These are phyloP conservation scores for Corchorus olitorius DNA, from an alignment of 345 rosid species.

Conservation along the genomic window DNA sequence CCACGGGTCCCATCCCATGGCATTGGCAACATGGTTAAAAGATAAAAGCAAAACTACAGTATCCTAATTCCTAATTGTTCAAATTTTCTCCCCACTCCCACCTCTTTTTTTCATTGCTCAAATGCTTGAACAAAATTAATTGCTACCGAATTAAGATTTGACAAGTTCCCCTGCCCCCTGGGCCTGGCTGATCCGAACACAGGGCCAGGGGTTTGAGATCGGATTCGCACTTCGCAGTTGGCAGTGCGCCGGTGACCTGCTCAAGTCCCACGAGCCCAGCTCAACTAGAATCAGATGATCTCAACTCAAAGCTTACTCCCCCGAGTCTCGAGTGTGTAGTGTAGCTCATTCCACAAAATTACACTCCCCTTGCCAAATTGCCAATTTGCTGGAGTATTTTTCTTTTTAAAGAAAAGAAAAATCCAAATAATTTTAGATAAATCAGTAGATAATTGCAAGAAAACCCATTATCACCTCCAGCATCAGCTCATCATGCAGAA, in stretches of 20 bases:
- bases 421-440: not conserved
- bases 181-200: not conserved
- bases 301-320: not conserved
- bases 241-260: not conserved
- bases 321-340: not conserved
- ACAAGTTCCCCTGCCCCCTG: too few relatives aligned
- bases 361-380: not conserved
- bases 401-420: too few relatives aligned
- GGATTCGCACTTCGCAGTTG: not conserved
- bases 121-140: too few relatives aligned
- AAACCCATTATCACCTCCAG: not conserved
- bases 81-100: too few relatives aligned
- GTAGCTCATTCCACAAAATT: not conserved
- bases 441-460: not conserved
- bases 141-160: too few relatives aligned
- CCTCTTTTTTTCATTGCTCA: too few relatives aligned
- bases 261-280: not conserved
- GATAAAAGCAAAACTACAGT: too few relatives aligned
- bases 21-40: too few relatives aligned
- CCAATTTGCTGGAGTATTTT: not conserved
- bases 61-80: too few relatives aligned
- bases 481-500: not conserved
- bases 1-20: too few relatives aligned
- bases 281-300: not conserved
- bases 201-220: not conserved